Conservation (phyloP, 805 yeast genomes). For the Dipodascus albidus region DNA sequence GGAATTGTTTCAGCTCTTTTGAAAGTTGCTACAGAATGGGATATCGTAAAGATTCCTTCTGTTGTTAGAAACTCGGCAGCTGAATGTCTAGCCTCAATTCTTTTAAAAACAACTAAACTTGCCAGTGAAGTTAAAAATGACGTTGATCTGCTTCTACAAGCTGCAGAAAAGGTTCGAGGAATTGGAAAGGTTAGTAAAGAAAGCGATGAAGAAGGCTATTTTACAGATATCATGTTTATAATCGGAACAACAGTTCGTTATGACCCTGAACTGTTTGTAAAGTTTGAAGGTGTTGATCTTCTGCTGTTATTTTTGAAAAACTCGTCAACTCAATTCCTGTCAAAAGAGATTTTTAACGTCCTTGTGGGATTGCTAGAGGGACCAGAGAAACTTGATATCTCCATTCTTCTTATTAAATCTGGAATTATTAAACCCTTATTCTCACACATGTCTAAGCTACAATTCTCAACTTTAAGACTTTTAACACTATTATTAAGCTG, state of each 20-base stretch:
- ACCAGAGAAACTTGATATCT: background rate
- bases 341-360: background rate
- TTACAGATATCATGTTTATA: slow-evolving; percentile 7
- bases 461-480: background rate
- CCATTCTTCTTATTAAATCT: background rate
- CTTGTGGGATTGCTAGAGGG: background rate
- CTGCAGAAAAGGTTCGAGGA: slow-evolving; percentile 4
- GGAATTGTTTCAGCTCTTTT: background rate
- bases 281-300: slow-evolving; percentile 15
- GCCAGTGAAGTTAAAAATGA: background rate
- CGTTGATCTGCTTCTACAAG: slow-evolving; percentile 6
- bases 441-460: background rate
- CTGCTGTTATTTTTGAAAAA: slow-evolving; percentile 9
- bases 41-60: background rate
- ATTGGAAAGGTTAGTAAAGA: slow-evolving; percentile 4
- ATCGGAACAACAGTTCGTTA: slow-evolving; percentile 4
- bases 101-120: background rate
- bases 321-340: background rate
- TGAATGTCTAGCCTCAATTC: background rate
- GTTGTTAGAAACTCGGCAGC: background rate
- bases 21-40: background rate
- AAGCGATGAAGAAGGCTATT: slow-evolving; percentile 9
- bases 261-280: slow-evolving; percentile 5
- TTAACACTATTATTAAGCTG: background rate
- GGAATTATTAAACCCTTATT: background rate